A percentile compares a stretch with the other conserved stretches of the same genome.
These are phyloP conservation scores for Lagenidium sp. DNA, from an alignment of 352 stramenopile genomes.

Conservation along the genomic window DNA sequence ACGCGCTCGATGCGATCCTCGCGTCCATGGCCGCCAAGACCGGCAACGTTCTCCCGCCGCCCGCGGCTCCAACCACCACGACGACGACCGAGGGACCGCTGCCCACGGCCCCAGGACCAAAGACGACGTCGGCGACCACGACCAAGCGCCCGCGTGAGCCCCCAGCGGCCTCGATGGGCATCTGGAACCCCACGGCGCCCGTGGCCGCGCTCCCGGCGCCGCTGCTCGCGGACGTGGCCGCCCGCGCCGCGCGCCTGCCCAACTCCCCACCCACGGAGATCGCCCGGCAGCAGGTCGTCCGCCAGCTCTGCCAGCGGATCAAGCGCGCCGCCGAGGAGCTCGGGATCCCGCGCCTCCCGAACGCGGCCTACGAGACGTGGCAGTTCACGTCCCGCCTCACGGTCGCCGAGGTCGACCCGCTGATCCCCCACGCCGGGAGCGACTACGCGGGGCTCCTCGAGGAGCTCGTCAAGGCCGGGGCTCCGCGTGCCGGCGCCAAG, in stretches of 20 bases:
- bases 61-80: slow-evolving; percentile 1
- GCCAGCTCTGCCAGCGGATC: slow-evolving; percentile 61
- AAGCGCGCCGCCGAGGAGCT: slow-evolving; percentile 52
- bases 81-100: neutral
- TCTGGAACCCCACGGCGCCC: slow-evolving; percentile 18
- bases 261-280: slow-evolving; percentile 56
- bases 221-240: slow-evolving; percentile 9
- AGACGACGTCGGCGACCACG: neutral
- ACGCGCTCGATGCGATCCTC: slow-evolving; percentile 67
- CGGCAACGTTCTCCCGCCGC: slow-evolving; percentile 36
- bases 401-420: slow-evolving; percentile 57
- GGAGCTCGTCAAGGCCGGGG: slow-evolving; percentile 64
- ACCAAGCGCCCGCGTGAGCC: slow-evolving; percentile 14
- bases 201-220: slow-evolving; percentile 10
- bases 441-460: slow-evolving; percentile 67
- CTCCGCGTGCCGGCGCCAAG: slow-evolving; percentile 42
- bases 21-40: slow-evolving; percentile 73
- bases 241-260: slow-evolving; percentile 5
- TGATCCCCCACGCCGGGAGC: slow-evolving; percentile 59
- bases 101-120: too few relatives aligned
- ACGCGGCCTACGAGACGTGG: slow-evolving; percentile 81
- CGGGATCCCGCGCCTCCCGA: slow-evolving; percentile 67
- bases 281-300: slow-evolving; percentile 54
- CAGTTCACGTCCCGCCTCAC: slow-evolving; percentile 73
- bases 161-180: neutral